Evolutionary conservation across 306 rosid genomes (phyloP).

Genomic region (Coriaria nepalensis): DNA sequence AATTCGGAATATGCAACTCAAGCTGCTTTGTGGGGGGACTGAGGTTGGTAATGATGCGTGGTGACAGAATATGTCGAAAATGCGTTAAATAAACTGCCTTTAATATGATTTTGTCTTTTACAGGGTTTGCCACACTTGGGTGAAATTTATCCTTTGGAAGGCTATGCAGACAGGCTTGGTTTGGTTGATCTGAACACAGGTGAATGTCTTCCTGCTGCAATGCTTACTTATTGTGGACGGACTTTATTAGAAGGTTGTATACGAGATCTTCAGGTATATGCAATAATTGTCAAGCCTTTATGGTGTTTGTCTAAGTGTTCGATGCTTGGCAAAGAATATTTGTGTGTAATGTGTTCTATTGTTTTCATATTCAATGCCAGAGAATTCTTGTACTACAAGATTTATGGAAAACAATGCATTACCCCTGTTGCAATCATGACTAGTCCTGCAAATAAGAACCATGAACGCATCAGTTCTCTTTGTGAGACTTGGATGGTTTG

Average conservation of each 20-base stretch:
- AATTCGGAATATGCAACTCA: slow-evolving; percentile 77
- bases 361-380: slow-evolving; percentile 60
- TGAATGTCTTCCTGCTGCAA: slow-evolving; percentile 96
- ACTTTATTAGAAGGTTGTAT: slow-evolving; percentile 93
- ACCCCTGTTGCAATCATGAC: slow-evolving; percentile 98
- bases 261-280: slow-evolving; percentile 95
- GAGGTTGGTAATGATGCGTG: slow-evolving; percentile 38
- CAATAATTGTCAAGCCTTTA: slow-evolving; percentile 13
- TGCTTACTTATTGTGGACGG: slow-evolving; percentile 90
- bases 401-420: slow-evolving; percentile 71
- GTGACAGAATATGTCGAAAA: too few species aligned
- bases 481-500: slow-evolving; percentile 87
- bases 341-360: neutral
- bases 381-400: slow-evolving; percentile 87
- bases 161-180: slow-evolving; percentile 92
- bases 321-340: slow-evolving; percentile 13
- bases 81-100: slow-evolving; percentile 8
- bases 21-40: slow-evolving; percentile 98
- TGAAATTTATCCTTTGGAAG: slow-evolving; percentile 97
- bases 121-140: slow-evolving; percentile 97
- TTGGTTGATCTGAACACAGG: slow-evolving; percentile 76
- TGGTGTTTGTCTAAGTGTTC: slow-evolving; percentile 5
- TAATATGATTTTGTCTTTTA: slow-evolving; percentile 33
- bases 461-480: slow-evolving; percentile 45
- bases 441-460: slow-evolving; percentile 91